Evolutionary conservation across 495 filamentous ascomycete genomes (phyloP), one percentile per base, ranked within the genome.

Genomic region (Penicillium odoratum): DNA sequence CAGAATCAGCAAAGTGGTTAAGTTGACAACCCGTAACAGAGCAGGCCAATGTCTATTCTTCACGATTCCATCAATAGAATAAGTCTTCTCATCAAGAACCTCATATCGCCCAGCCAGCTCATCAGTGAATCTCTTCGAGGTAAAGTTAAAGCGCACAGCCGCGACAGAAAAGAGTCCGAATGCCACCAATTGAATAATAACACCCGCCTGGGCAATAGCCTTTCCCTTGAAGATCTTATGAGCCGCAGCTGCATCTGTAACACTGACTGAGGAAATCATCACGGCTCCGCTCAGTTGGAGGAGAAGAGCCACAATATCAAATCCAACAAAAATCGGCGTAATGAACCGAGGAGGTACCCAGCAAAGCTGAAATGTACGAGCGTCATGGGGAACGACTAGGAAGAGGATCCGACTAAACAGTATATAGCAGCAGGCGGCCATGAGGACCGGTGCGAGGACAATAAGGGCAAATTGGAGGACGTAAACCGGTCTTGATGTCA

Each of bases 341-440:
- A 71, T 58, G 38, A 60, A 70, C 9, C 78, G 78, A 0, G 80
- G 74, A 5, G 79, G 74, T 1, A 79, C 70, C 78, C 78, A 82
- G 46, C 79, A 71, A 1, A 78, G 59, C 48, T 55, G 62, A 0
- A 69, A 66, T 3, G 78, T 79, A 21, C 73, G 65, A 30, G 63
- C 56, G 28, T 73, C 65, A 7, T 57, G 59, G 0, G 79, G 78
- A 4, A 81, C 74, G 26, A 78, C 68, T 11, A 76, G 65, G 51
- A 76, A 78, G 38, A 84, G 72, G 25, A 83, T 63, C 7, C 80
- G 75, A 0, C 75, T 78, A 48, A 84, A 80, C 21, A 80, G 60
- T 66, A 83, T 78, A 64, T 84, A 85, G 48, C 82, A 79, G 0
- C 79, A 82, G 0, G 80, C 82, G 1, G 82, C 80, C 63, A 78